Evolutionary conservation across 495 filamentous ascomycete species (phyloP).

Genomic region (Aspergillus taichungensis): DNA sequence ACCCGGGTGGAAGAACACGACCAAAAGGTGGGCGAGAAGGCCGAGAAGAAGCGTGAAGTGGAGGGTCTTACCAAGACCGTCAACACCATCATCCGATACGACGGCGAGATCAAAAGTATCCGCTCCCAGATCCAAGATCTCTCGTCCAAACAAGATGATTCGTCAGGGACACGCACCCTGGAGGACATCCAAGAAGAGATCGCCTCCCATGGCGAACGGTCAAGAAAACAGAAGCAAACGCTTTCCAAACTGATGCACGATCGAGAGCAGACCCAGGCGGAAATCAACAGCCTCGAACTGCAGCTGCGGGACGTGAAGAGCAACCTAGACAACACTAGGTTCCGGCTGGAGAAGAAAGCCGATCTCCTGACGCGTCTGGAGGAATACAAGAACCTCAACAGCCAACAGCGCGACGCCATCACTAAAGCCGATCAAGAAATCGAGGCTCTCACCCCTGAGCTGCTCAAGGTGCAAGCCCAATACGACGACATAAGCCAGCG

Average conservation of each 20-base stretch:
- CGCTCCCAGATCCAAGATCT: conserved; percentile 63
- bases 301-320: conserved; percentile 60
- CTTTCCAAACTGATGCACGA: conserved; percentile 57
- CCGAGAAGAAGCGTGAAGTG: conserved; percentile 60
- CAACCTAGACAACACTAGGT: conserved; percentile 57
- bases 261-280: conserved; percentile 57
- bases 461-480: conserved; percentile 62
- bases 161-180: conserved; percentile 53
- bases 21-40: conserved; percentile 51
- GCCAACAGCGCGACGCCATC: conserved; percentile 57
- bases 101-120: conserved; percentile 59
- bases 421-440: conserved; percentile 60
- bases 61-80: conserved; percentile 70
- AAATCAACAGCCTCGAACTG: conserved; percentile 61
- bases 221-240: conserved; percentile 49
- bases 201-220: conserved; percentile 56
- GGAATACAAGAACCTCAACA: conserved; percentile 58
- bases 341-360: conserved; percentile 71
- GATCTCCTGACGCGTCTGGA: conserved; percentile 58
- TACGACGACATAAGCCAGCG: conserved; percentile 66
- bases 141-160: conserved; percentile 58
- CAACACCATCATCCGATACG: conserved; percentile 61
- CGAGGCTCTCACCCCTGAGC: conserved; percentile 57
- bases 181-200: conserved; percentile 80
- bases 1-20: conserved; percentile 67